These are phyloP conservation scores for Suillus plorans DNA, from an alignment of 768 basidiomycete genomes.

Conservation along the genomic window DNA sequence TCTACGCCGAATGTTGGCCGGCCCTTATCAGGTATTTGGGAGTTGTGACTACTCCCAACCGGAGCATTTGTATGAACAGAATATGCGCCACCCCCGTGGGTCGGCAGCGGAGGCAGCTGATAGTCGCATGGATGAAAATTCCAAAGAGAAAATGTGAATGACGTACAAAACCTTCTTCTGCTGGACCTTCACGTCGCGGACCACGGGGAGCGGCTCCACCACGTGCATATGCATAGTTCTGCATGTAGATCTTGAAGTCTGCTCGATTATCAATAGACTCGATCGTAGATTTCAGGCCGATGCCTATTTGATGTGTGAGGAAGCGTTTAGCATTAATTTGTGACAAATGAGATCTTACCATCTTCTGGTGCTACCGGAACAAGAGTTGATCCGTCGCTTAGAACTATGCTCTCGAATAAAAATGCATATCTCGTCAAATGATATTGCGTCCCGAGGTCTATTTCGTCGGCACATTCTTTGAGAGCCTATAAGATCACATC, in stretches of 20 bases:
- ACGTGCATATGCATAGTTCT: conserved; percentile 92
- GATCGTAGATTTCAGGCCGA: conserved; percentile 82
- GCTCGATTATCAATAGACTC: conserved; percentile 92
- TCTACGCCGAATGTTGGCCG: conserved; percentile 92
- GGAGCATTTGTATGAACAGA: conserved; percentile 24
- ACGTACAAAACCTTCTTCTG: conserved; percentile 92
- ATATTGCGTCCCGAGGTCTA: conserved; percentile 97
- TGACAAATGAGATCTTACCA: conserved; percentile 40
- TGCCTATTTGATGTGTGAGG: conserved; percentile 34
- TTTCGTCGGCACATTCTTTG: conserved; percentile 94
- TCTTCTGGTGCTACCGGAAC: conserved; percentile 71
- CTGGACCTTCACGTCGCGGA: conserved; percentile 85
- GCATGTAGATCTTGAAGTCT: conserved; percentile 97
- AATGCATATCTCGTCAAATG: conserved; percentile 94
- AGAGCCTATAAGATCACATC: conserved; percentile 53
- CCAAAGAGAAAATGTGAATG: conserved; percentile 8
- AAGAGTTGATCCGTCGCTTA: conserved; percentile 85
- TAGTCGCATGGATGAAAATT: not conserved
- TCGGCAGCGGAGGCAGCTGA: conserved; percentile 64
- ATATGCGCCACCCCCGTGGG: conserved; percentile 34
- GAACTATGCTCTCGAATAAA: conserved; percentile 85
- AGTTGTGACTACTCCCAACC: conserved; percentile 27
- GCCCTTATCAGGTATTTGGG: conserved; percentile 52
- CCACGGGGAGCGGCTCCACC: conserved; percentile 59
- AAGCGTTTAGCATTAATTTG: not conserved